Evolutionary conservation across 2,329 filamentous ascomycete genomes (phyloP).

Genomic region (Hymenoscyphus linearis): DNA sequence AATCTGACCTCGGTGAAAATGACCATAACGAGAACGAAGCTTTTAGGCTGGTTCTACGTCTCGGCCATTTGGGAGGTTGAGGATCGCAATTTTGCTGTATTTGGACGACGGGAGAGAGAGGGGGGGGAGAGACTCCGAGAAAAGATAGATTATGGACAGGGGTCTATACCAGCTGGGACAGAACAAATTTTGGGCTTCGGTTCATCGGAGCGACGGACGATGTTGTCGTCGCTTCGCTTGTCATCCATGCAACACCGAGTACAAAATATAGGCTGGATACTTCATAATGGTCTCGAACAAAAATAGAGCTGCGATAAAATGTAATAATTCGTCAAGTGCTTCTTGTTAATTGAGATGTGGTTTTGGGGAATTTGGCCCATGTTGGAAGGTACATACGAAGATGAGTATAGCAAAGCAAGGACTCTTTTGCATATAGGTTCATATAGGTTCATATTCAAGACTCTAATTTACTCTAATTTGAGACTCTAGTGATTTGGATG

Average conservation of each 20-base stretch:
- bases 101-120: background rate
- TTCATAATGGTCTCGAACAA: background rate
- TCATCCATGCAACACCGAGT: too few relatives aligned
- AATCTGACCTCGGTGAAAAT: background rate
- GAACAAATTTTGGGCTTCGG: background rate
- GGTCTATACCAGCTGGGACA: background rate
- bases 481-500: background rate
- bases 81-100: background rate
- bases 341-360: background rate
- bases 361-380: background rate
- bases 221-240: too few relatives aligned
- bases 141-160: background rate
- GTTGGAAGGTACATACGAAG: background rate
- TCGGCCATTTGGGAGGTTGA: background rate
- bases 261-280: conserved; percentile 2
- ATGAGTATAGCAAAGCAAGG: background rate
- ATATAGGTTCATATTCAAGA: too few relatives aligned
- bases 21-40: background rate
- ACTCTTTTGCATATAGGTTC: background rate
- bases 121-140: too few relatives aligned
- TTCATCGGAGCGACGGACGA: background rate
- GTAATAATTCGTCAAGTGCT: conserved; percentile 8
- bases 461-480: background rate
- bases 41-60: background rate
- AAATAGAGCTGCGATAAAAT: conserved; percentile 1